These are phyloP conservation scores for Fusarium sp. DNA, from an alignment of 2,329 filamentous ascomycete species.

Conservation along the genomic window DNA sequence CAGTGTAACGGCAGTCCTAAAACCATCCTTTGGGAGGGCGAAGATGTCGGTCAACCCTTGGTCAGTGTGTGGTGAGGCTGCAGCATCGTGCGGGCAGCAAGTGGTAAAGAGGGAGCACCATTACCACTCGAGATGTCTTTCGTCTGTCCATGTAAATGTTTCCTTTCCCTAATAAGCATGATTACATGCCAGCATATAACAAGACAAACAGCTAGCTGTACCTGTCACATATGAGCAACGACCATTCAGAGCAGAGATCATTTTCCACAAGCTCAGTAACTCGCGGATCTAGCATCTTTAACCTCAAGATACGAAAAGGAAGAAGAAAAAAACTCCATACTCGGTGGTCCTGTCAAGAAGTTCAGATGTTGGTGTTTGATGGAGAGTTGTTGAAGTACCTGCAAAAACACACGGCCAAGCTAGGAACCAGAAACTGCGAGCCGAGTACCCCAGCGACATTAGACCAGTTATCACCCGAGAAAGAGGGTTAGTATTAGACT, in stretches of 20 bases:
- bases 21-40: constrained; percentile 30
- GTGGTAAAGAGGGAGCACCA: constrained; percentile 26
- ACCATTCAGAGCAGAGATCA: constrained; percentile 47
- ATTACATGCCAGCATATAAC: constrained; percentile 26
- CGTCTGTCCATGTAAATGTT: constrained; percentile 14
- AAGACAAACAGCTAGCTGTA: constrained; percentile 15
- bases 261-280: constrained; percentile 52
- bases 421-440: constrained; percentile 43
- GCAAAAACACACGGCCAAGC: constrained; percentile 51
- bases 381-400: constrained; percentile 45
- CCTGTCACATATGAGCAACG: constrained; percentile 30
- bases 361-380: constrained; percentile 36
- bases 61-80: not conserved
- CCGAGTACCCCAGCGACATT: not conserved
- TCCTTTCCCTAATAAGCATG: constrained; percentile 17
- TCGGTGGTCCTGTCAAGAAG: constrained; percentile 31
- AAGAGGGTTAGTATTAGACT: not conserved
- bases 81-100: not conserved
- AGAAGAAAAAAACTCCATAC: not conserved
- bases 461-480: too few species aligned
- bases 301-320: constrained; percentile 32
- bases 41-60: constrained; percentile 35
- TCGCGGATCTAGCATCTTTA: constrained; percentile 33
- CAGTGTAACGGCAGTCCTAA: constrained; percentile 12
- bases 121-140: constrained; percentile 2